Evolutionary conservation across 345 rosid genomes (phyloP).

Genomic region (Eutrema yunnanense): DNA sequence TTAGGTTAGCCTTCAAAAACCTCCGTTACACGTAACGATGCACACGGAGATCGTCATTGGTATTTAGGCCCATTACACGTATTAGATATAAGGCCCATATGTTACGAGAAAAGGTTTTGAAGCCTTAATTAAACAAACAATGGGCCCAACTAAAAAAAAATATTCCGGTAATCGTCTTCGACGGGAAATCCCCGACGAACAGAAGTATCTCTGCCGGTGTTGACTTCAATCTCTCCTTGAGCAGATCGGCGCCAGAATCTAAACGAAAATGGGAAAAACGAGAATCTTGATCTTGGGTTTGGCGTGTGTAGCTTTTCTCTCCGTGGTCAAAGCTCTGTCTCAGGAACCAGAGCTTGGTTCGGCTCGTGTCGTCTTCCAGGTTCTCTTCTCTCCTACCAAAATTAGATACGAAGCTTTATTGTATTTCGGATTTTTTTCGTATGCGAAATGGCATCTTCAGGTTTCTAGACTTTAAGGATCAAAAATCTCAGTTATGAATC

Average conservation of each 20-base stretch:
- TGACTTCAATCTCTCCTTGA: constrained; percentile 18
- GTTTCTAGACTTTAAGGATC: not conserved
- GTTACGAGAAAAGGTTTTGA: not conserved
- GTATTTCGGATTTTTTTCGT: not conserved
- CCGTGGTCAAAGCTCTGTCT: constrained; percentile 32
- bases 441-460: not conserved
- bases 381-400: constrained; percentile 11
- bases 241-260: constrained; percentile 30
- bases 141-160: constrained; percentile 2
- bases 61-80: no score
- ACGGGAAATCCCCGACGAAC: constrained; percentile 9
- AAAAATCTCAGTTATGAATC: not conserved
- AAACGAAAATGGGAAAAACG: not conserved
- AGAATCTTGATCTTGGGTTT: constrained; percentile 28
- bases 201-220: not conserved
- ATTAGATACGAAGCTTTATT: not conserved
- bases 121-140: not conserved
- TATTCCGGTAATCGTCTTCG: not conserved
- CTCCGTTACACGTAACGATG: not conserved
- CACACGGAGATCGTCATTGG: no score
- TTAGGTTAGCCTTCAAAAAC: not conserved
- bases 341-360: constrained; percentile 69
- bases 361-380: constrained; percentile 96
- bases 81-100: no score
- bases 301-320: constrained; percentile 18